Evolutionary conservation across 345 rosid species (phyloP).

Genomic region (Xanthoceras sorbifolium): DNA sequence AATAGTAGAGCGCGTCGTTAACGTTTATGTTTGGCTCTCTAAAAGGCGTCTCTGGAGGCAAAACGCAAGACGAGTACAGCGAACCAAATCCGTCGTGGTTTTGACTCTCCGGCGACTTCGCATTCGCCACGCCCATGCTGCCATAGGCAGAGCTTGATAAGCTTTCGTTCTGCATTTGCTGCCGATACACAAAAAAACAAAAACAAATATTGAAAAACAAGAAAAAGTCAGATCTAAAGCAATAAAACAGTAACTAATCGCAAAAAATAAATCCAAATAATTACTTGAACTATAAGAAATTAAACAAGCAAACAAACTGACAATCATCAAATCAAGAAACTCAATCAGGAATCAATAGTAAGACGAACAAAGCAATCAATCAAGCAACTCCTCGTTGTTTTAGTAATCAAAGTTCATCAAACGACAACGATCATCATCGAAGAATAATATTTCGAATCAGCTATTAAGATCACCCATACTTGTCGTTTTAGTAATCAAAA

Average conservation of each 20-base stretch:
- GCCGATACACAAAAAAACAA: background rate
- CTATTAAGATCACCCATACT: too few species aligned
- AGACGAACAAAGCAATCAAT: background rate
- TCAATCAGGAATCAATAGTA: background rate
- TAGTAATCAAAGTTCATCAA: background rate
- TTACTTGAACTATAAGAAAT: conserved; percentile 9
- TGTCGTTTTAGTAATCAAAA: background rate
- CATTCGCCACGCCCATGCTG: background rate
- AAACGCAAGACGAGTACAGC: conserved; percentile 24
- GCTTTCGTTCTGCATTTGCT: conserved; percentile 36
- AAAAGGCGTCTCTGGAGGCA: conserved; percentile 13
- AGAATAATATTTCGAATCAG: too few species aligned
- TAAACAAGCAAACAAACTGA: background rate
- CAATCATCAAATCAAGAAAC: background rate
- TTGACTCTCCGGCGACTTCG: conserved; percentile 15
- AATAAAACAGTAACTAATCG: background rate
- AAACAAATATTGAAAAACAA: background rate
- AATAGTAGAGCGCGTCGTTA: conserved; percentile 23
- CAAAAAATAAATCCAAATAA: background rate
- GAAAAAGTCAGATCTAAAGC: conserved; percentile 19
- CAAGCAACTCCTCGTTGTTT: background rate
- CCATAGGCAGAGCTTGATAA: conserved; percentile 20
- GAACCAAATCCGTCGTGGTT: conserved; percentile 26
- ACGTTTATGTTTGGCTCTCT: conserved; percentile 9
- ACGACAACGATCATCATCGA: background rate